Evolutionary conservation across 352 stramenopile species (phyloP).

Genomic region (Globisporangium cederbergense): DNA sequence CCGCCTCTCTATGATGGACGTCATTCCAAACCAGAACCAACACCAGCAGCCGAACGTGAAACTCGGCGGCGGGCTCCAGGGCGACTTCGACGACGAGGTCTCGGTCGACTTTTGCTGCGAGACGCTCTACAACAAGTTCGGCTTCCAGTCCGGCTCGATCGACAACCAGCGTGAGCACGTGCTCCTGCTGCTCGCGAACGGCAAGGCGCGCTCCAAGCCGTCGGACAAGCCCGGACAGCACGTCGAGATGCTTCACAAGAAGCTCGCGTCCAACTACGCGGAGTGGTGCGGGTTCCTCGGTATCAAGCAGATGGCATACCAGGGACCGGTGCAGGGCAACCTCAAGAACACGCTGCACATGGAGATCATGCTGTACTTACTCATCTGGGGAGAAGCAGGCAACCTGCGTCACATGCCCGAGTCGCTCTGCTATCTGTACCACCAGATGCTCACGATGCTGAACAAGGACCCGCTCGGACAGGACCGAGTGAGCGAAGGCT

Average conservation of each 20-base stretch:
- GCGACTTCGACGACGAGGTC: slow-evolving; percentile 70
- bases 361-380: slow-evolving; percentile 95
- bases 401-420: slow-evolving; percentile 97
- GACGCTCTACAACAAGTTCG: slow-evolving; percentile 68
- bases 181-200: slow-evolving; percentile 65
- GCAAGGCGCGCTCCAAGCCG: slow-evolving; percentile 52
- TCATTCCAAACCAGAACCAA: slow-evolving; percentile 28
- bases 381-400: slow-evolving; percentile 95
- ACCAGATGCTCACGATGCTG: slow-evolving; percentile 62
- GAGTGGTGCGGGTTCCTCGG: slow-evolving; percentile 62
- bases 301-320: slow-evolving; percentile 33
- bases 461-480: slow-evolving; percentile 59
- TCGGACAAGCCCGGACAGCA: slow-evolving; percentile 43
- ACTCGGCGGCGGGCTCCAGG: slow-evolving; percentile 44
- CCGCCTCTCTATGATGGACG: slow-evolving; percentile 69
- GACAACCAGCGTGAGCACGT: slow-evolving; percentile 81
- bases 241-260: slow-evolving; percentile 51
- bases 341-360: slow-evolving; percentile 65
- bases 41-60: slow-evolving; percentile 24
- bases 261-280: slow-evolving; percentile 62
- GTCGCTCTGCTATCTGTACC: slow-evolving; percentile 95
- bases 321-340: slow-evolving; percentile 34
- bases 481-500: slow-evolving; percentile 39
- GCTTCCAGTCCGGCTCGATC: slow-evolving; percentile 64
- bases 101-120: slow-evolving; percentile 76